Evolutionary conservation across 1,139 yeast species (phyloP).

Genomic region (Diutina sp.): DNA sequence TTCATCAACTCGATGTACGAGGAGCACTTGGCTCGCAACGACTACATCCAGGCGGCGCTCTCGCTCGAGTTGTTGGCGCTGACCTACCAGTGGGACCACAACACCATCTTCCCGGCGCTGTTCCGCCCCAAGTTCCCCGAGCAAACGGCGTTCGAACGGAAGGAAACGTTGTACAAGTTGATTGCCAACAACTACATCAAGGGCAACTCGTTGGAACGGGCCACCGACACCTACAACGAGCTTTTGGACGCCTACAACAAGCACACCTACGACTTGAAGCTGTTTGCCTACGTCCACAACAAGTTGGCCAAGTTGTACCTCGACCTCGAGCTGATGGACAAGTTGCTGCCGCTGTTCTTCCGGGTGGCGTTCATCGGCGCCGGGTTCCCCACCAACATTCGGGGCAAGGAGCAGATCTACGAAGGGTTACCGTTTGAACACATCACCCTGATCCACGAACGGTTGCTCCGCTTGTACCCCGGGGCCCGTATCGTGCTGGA

Average conservation of each 20-base stretch:
- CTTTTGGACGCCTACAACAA: slow-evolving; percentile 64
- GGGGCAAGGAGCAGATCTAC: slow-evolving; percentile 69
- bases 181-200: slow-evolving; percentile 61
- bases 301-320: slow-evolving; percentile 58
- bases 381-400: slow-evolving; percentile 69
- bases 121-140: slow-evolving; percentile 63
- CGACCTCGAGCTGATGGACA: slow-evolving; percentile 58
- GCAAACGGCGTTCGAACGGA: slow-evolving; percentile 73
- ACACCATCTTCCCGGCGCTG: slow-evolving; percentile 40
- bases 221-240: slow-evolving; percentile 67
- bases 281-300: slow-evolving; percentile 62
- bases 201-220: slow-evolving; percentile 68
- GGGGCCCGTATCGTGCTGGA: slow-evolving; percentile 67
- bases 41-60: slow-evolving; percentile 73
- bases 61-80: slow-evolving; percentile 68
- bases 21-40: slow-evolving; percentile 44
- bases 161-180: slow-evolving; percentile 57
- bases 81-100: slow-evolving; percentile 68
- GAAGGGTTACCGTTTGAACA: slow-evolving; percentile 87
- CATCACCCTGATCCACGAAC: slow-evolving; percentile 69
- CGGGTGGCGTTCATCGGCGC: slow-evolving; percentile 72
- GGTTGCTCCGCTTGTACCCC: slow-evolving; percentile 64
- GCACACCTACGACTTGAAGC: slow-evolving; percentile 63
- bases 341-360: slow-evolving; percentile 68
- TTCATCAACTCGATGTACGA: slow-evolving; percentile 68